phyloP scores from a whole-genome alignment of 73 alveolate species.

The Uronychia binucleata region DNA sequence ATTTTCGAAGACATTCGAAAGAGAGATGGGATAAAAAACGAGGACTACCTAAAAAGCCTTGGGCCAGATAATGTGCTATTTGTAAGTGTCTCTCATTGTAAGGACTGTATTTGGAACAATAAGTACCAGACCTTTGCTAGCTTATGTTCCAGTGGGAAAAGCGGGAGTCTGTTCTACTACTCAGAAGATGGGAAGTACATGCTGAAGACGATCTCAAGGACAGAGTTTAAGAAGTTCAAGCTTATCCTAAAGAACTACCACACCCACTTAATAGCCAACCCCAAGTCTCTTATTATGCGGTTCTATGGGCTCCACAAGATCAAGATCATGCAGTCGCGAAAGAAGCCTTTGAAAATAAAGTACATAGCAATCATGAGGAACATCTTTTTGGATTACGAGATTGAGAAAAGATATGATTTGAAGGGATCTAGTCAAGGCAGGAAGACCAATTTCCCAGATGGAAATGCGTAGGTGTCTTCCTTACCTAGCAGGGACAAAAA shows the following conservation, averaged over 20 bases:
- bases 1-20: conserved; percentile 74
- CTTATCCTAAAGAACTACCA: conserved; percentile 71
- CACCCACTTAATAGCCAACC: conserved; percentile 62
- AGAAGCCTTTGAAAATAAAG: conserved; percentile 53
- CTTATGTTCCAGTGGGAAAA: conserved; percentile 75
- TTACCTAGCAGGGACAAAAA: conserved; percentile 46
- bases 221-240: conserved; percentile 73
- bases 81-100: background rate
- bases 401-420: conserved; percentile 52
- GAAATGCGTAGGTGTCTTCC: background rate
- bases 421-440: conserved; percentile 65
- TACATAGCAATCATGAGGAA: conserved; percentile 65
- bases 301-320: conserved; percentile 74
- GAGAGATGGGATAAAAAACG: conserved; percentile 57
- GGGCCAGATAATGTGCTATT: conserved; percentile 69
- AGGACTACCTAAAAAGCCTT: conserved; percentile 64
- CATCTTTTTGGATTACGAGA: conserved; percentile 39
- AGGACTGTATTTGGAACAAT: conserved; percentile 40
- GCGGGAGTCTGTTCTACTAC: conserved; percentile 84
- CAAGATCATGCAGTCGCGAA: conserved; percentile 13
- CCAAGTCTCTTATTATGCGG: conserved; percentile 69
- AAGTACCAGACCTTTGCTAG: conserved; percentile 24
- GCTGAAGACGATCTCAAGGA: conserved; percentile 73
- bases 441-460: conserved; percentile 15
- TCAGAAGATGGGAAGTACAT: conserved; percentile 82